phyloP scores from a whole-genome alignment of 306 rosid genomes.

The Gillenia trifoliata region DNA sequence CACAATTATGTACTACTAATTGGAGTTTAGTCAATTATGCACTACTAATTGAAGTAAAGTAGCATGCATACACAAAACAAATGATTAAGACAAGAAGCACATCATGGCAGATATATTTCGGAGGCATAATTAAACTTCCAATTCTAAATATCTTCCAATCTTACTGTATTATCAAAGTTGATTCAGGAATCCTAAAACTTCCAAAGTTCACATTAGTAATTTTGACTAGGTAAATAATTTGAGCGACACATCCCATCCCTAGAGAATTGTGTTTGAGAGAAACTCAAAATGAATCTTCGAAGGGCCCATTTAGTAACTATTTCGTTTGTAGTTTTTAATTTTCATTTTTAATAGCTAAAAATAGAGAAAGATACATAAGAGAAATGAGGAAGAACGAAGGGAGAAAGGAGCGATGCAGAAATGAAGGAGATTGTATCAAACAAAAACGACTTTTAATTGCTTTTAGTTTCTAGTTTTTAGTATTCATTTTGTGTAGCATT shows the following conservation, averaged over 20 bases:
- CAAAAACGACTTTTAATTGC: no score
- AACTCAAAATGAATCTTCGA: no score
- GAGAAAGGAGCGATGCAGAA: no score
- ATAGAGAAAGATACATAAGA: no score
- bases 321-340: no score
- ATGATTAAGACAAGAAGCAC: not conserved
- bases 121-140: not conserved
- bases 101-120: not conserved
- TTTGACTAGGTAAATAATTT: not conserved
- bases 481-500: no score
- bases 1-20: not conserved
- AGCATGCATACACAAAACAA: not conserved
- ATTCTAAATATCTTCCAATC: not conserved
- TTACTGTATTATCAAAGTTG: not conserved
- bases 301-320: no score
- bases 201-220: not conserved
- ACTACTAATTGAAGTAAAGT: not conserved
- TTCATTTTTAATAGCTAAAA: no score
- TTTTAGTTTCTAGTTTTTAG: no score
- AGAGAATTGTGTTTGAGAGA: not conserved
- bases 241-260: not conserved
- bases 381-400: no score
- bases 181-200: not conserved
- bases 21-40: not conserved
- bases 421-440: no score